Conservation (phyloP, 148 eudicot genomes). For the Camellia granthamiana region DNA sequence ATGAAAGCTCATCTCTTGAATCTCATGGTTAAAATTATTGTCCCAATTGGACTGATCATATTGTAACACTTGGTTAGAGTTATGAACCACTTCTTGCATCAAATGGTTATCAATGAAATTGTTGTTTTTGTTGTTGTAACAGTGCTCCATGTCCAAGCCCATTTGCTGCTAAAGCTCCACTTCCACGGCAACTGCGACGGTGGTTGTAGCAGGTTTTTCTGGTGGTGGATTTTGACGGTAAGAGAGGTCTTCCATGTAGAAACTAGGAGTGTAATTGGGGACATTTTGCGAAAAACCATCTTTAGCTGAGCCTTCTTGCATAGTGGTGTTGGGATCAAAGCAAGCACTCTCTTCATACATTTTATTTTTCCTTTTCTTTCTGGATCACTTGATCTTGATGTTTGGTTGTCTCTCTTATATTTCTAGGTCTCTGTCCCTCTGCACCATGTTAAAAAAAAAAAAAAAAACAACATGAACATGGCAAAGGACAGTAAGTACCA, state of each 20-base stretch:
- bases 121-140: constrained; percentile 12
- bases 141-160: constrained; percentile 22
- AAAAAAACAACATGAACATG: neutral
- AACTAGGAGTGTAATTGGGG: constrained; percentile 12
- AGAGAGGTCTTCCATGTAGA: constrained; percentile 35
- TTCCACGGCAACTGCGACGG: constrained; percentile 16
- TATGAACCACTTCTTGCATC: constrained; percentile 21
- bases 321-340: constrained; percentile 45
- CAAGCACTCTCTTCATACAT: constrained; percentile 46
- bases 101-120: constrained; percentile 4
- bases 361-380: neutral
- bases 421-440: constrained; percentile 22
- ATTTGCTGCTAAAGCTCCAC: constrained; percentile 27
- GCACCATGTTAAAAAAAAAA: neutral
- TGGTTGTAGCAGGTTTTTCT: constrained; percentile 10
- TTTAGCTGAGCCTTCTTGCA: constrained; percentile 32
- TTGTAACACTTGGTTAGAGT: constrained; percentile 15
- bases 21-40: neutral
- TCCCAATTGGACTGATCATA: constrained; percentile 31
- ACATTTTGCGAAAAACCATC: constrained; percentile 41
- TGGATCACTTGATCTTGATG: neutral
- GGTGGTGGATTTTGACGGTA: constrained; percentile 19
- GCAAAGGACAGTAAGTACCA: neutral
- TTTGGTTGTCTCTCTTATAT: constrained; percentile 18
- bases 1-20: constrained; percentile 23